phyloP scores from a whole-genome alignment of 1,284 basidiomycete genomes.

The Porphyrellus sp. region DNA sequence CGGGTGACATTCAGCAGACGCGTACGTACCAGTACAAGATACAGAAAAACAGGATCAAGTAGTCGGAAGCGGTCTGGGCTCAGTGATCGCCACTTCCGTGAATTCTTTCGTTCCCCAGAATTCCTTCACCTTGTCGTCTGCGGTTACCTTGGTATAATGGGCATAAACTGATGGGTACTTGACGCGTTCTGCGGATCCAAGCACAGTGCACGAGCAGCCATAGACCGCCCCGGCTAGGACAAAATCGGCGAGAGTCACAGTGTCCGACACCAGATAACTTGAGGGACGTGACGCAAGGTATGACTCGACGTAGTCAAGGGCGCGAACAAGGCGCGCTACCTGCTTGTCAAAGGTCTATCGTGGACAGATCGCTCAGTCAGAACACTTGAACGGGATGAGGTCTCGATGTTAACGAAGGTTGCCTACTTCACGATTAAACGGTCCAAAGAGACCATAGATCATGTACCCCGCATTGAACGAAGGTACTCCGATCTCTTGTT shows the following conservation, averaged over 20 bases:
- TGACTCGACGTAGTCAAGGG: slow-evolving; percentile 42
- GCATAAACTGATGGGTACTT: slow-evolving; percentile 49
- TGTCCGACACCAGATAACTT: slow-evolving; percentile 48
- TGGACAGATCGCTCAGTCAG: background rate
- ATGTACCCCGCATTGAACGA: background rate
- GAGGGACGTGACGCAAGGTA: slow-evolving; percentile 45
- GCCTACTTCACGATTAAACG: slow-evolving; percentile 9
- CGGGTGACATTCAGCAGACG: too few species aligned
- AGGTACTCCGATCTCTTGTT: slow-evolving; percentile 39
- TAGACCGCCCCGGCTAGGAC: slow-evolving; percentile 41
- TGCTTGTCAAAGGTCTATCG: slow-evolving; percentile 2
- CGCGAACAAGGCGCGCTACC: slow-evolving; percentile 18
- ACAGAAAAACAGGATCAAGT: background rate
- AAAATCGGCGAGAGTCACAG: slow-evolving; percentile 59
- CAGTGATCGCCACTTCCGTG: background rate
- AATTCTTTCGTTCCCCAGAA: slow-evolving; percentile 5
- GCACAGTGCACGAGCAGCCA: background rate
- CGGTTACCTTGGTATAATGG: slow-evolving; percentile 46
- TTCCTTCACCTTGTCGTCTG: slow-evolving; percentile 42
- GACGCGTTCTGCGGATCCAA: slow-evolving; percentile 39
- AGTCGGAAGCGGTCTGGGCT: background rate
- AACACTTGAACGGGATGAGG: too few species aligned
- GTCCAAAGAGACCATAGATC: background rate
- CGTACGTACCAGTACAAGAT: background rate
- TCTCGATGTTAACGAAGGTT: too few species aligned